Evolutionary conservation across 768 basidiomycete genomes (phyloP), one percentile per base, ranked within the genome.

Genomic region (Leccinum obscurum): DNA sequence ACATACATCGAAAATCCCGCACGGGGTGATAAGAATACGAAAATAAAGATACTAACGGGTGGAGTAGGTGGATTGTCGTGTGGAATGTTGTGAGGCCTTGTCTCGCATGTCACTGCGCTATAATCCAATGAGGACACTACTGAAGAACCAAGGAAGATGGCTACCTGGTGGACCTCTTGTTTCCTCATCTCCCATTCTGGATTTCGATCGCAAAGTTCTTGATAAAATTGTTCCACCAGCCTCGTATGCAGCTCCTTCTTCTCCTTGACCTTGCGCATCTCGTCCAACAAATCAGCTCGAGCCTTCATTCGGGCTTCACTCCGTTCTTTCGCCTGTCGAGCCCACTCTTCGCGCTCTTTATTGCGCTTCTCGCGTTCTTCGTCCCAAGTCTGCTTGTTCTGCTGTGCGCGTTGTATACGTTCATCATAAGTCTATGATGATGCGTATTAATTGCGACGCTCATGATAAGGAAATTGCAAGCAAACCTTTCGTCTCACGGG

Each of bases 111-210:
- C 67, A 55, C 56, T 67, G 41, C 75, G 72, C 62, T 77, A 24
- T 48, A 70, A 53, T 17, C 9, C 51, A 61, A 41, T 67, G 22
- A 67, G 62, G 61, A 34, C 32, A 35, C 28, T 24, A 30, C 20
- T 44, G 53, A 17, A 54, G 15, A 53, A 41, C n/a, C 17, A 56
- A 53, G 20, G 56, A 56, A n/a, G 17, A 46, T n/a, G 28, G 77
- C 60, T 62, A 86, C 87, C 76, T 80, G 76, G 62, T 82, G 75
- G 4, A 78, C 78, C 57, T 80, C 80, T 65, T 78, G 77, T 68
- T 78, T 78, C 56, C 88, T 80, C 22, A 77, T 77, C 61, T 83
- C 80, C 82, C 87, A 86, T 60, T 87, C 87, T 39, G 88, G 87
- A 65, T 82, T 85, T 56, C 76, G 70, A 44, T 79, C 75, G 58